Base-by-base conservation (phyloP, 73 alveolate species). In the Paramecium tetraurelia region DNA sequence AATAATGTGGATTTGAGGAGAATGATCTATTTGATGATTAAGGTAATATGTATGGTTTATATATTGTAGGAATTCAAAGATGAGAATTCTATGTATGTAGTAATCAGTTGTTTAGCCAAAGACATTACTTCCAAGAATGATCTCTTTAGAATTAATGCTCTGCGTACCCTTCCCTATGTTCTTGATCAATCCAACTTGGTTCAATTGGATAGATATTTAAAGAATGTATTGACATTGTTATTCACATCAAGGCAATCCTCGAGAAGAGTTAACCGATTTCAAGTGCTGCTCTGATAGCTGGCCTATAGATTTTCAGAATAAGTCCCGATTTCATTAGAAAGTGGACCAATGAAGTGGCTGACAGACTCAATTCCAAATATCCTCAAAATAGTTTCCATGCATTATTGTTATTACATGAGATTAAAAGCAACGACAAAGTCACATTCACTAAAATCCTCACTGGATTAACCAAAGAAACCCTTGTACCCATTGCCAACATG, bases 271-370 rank as follows among this genome's bases (percentile, higher is more conserved):
- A 70, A 31, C 85, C 92, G 11, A 83, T 89, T 2, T 77, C 94
- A 3, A 89, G 94, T 89, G 94, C 94, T 20, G 94, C 94, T 29
- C 22, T 89, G 1, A 27, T 89, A 12, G 94, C 94, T 27, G 94
- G 92, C 1, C 40, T 89, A 12, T 40, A 89, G 12, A 46, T 89
- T 16, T 89, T 89, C 43, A 77, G 92, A 38, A 63, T 63, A 8
- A 70, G 87, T 70, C 29, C 92, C 27, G 94, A 89, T 38, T 70
- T 83, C 12, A 29, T 89, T 1, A 89, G 87, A 72, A 89, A 89
- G 29, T 89, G 86, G 88, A 71, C 85, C 1, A 70, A 77, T 89
- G 94, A 89, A 31, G 94, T 89, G 4, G 57, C 92, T 44, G 94
- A 80, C 63, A 80, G 90, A 80, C 57, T 80, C n/a, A 80, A 80